phyloP scores from a whole-genome alignment of 352 stramenopile genomes.

The Phytophthora cactorum region DNA sequence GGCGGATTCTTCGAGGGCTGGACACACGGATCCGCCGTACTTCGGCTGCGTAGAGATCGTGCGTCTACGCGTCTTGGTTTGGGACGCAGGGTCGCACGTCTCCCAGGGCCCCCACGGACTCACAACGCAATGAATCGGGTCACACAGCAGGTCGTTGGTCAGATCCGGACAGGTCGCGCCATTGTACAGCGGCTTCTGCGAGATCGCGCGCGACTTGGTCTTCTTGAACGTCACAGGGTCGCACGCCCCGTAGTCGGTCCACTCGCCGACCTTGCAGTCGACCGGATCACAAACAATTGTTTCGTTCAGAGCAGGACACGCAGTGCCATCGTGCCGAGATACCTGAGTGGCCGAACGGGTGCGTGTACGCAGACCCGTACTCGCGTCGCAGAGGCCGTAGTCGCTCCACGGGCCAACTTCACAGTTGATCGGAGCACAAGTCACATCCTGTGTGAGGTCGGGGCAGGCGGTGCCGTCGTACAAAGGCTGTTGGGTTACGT shows the following conservation, averaged over 20 bases:
- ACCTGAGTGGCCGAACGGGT: slow-evolving; percentile 33
- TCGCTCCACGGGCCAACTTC: slow-evolving; percentile 45
- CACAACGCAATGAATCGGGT: slow-evolving; percentile 56
- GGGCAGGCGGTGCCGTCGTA: slow-evolving; percentile 43
- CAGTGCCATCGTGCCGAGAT: slow-evolving; percentile 35
- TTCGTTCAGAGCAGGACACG: slow-evolving; percentile 42
- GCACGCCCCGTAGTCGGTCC: slow-evolving; percentile 48
- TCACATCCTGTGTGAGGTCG: slow-evolving; percentile 39
- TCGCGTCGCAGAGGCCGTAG: slow-evolving; percentile 50
- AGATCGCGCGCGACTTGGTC: slow-evolving; percentile 47
- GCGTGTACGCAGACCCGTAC: slow-evolving; percentile 46
- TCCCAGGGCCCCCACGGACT: slow-evolving; percentile 42
- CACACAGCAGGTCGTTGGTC: slow-evolving; percentile 58
- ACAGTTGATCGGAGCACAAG: slow-evolving; percentile 58
- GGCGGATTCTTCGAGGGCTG: slow-evolving; percentile 27
- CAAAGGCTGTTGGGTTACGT: slow-evolving; percentile 37
- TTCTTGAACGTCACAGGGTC: slow-evolving; percentile 55
- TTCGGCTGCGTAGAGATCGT: slow-evolving; percentile 31
- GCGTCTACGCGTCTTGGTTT: slow-evolving; percentile 49
- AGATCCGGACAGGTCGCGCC: slow-evolving; percentile 47
- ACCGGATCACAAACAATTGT: slow-evolving; percentile 54
- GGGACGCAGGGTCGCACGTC: slow-evolving; percentile 32
- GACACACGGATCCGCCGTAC: slow-evolving; percentile 48
- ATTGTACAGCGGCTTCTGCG: slow-evolving; percentile 41
- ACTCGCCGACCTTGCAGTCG: slow-evolving; percentile 48